Evolutionary conservation across 2,329 filamentous ascomycete species (phyloP).

Genomic region (Aspergillus oerlinghausenensis): DNA sequence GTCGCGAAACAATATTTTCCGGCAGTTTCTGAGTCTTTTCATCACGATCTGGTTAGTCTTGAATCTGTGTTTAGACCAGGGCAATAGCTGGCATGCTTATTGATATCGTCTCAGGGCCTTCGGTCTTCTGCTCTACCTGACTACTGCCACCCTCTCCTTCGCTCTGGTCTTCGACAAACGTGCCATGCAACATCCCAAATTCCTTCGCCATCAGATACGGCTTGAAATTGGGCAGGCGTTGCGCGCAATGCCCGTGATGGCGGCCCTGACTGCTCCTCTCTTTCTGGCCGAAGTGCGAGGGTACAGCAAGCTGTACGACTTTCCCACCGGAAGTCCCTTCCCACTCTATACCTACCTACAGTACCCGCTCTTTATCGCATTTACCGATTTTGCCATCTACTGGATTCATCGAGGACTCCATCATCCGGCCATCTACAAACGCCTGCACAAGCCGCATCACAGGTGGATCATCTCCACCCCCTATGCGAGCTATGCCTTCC

Average conservation of each 20-base stretch:
- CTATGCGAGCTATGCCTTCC: conserved; percentile 87
- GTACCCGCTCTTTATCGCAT: conserved; percentile 79
- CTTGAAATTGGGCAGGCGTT: conserved; percentile 78
- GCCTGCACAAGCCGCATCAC: conserved; percentile 92
- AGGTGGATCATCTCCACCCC: conserved; percentile 99
- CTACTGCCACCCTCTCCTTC: conserved; percentile 6
- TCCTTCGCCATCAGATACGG: conserved; percentile 83
- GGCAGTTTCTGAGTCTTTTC: conserved; percentile 8
- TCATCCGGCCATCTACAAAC: conserved; percentile 74
- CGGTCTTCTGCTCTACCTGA: conserved; percentile 6
- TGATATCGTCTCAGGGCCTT: background rate
- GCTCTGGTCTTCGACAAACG: conserved; percentile 73
- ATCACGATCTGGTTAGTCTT: conserved; percentile 4
- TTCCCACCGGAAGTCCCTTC: conserved; percentile 66
- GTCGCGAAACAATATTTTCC: conserved; percentile 3
- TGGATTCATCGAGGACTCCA: conserved; percentile 84
- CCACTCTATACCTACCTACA: conserved; percentile 72
- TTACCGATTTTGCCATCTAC: conserved; percentile 86
- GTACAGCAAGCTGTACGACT: conserved; percentile 80
- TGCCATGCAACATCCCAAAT: conserved; percentile 82
- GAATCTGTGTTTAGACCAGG: background rate
- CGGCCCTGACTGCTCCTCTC: conserved; percentile 71
- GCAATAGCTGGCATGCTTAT: background rate
- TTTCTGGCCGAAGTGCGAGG: conserved; percentile 81
- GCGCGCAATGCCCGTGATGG: conserved; percentile 71